phyloP scores from a whole-genome alignment of 2,329 filamentous ascomycete species.

The Pestalotiopsis sp. region DNA sequence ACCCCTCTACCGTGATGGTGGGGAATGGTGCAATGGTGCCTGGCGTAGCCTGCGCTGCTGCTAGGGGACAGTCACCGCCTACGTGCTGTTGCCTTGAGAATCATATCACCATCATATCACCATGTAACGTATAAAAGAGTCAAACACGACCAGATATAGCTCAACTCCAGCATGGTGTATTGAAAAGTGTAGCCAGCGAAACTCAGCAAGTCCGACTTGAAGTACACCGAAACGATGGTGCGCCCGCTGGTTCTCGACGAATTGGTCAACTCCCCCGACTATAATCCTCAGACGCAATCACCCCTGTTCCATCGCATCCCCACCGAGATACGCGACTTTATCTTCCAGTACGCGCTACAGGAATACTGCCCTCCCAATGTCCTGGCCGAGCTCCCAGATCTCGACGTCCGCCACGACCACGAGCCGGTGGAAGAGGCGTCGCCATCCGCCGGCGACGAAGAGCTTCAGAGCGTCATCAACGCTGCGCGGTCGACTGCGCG shows the following conservation, averaged over 20 bases:
- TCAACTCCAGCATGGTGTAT: neutral
- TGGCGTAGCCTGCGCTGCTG: neutral
- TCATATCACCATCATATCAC: neutral
- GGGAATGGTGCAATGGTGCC: neutral
- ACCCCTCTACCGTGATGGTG: neutral
- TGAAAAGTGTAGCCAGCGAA: neutral
- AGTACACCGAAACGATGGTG: neutral
- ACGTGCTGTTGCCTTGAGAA: neutral
- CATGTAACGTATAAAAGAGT: neutral
- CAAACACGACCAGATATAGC: neutral
- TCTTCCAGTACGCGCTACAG: conserved; percentile 31
- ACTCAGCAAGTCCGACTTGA: neutral
- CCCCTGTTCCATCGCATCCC: conserved; percentile 24
- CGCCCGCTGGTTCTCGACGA: neutral
- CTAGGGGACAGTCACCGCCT: neutral
- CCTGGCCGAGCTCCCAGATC: conserved; percentile 6
- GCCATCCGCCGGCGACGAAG: neutral
- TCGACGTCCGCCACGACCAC: conserved; percentile 22
- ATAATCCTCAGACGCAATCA: conserved; percentile 21
- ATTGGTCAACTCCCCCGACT: neutral
- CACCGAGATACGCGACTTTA: conserved; percentile 32
- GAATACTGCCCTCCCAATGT: conserved; percentile 17
- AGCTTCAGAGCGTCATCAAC: conserved; percentile 18
- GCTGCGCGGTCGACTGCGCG: neutral
- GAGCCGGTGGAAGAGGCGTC: conserved; percentile 2